phyloP scores from a whole-genome alignment of 306 rosid species.

The Echinosophora koreensis region DNA sequence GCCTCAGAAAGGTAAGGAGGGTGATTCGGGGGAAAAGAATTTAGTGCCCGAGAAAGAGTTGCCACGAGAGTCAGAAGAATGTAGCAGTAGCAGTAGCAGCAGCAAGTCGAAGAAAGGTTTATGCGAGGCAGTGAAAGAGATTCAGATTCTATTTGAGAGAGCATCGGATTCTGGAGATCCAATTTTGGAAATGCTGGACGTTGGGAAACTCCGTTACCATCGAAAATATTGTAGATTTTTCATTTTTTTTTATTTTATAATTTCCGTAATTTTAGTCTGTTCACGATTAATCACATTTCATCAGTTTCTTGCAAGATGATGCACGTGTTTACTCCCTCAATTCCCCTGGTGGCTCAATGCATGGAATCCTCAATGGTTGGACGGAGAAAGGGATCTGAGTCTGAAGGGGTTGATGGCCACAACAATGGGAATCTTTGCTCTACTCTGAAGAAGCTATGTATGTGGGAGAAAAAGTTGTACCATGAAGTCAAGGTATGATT shows the following conservation, averaged over 20 bases:
- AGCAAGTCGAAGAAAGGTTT: slow-evolving; percentile 46
- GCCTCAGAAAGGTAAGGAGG: slow-evolving; percentile 8
- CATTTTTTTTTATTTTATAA: not conserved
- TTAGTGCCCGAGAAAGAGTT: slow-evolving; percentile 34
- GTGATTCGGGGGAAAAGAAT: slow-evolving; percentile 29
- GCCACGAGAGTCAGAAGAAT: slow-evolving; percentile 34
- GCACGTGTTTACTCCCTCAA: slow-evolving; percentile 48
- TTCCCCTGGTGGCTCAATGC: slow-evolving; percentile 28
- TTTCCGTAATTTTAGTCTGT: not conserved
- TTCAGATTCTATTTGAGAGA: slow-evolving; percentile 64
- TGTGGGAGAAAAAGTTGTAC: slow-evolving; percentile 91
- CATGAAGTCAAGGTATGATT: slow-evolving; percentile 78
- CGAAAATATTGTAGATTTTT: slow-evolving; percentile 3
- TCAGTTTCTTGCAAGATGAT: slow-evolving; percentile 65
- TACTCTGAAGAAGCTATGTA: slow-evolving; percentile 64
- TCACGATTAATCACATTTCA: not conserved
- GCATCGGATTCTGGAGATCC: slow-evolving; percentile 75
- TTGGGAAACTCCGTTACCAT: slow-evolving; percentile 60
- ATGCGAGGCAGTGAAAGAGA: slow-evolving; percentile 62
- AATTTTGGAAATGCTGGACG: slow-evolving; percentile 63
- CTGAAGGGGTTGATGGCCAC: slow-evolving; percentile 41
- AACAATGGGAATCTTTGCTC: slow-evolving; percentile 55
- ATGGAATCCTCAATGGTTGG: slow-evolving; percentile 42
- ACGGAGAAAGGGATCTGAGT: slow-evolving; percentile 31
- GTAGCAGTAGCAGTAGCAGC: slow-evolving; percentile 25